phyloP scores from a whole-genome alignment of 2,329 filamentous ascomycete species.

The Alternaria sp. region DNA sequence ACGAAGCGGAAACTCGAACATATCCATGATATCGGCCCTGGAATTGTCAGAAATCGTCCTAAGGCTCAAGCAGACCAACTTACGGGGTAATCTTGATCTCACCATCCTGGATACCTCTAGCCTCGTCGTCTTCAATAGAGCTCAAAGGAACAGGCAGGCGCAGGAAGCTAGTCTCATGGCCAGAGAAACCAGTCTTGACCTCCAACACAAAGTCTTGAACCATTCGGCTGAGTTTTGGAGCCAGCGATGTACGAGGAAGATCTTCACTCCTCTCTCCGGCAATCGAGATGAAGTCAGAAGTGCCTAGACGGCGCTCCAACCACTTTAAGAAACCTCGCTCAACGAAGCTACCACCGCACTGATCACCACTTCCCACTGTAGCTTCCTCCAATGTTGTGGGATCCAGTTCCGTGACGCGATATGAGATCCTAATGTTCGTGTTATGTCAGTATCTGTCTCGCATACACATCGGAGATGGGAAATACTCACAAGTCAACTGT shows the following conservation, averaged over 20 bases:
- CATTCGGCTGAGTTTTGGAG: conserved; percentile 23
- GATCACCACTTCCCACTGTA: conserved; percentile 33
- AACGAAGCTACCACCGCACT: conserved; percentile 43
- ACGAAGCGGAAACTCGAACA: conserved; percentile 29
- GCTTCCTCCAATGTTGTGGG: conserved; percentile 34
- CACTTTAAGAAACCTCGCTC: conserved; percentile 35
- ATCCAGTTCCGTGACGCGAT: conserved; percentile 19
- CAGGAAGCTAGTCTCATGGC: conserved; percentile 27
- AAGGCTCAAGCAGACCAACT: conserved; percentile 1
- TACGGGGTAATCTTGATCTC: conserved; percentile 36
- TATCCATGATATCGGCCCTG: conserved; percentile 29
- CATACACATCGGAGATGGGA: neutral
- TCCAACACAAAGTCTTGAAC: conserved; percentile 34
- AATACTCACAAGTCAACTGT: conserved; percentile 35
- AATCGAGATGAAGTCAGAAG: conserved; percentile 29
- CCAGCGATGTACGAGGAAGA: conserved; percentile 23
- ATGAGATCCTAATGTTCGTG: conserved; percentile 26
- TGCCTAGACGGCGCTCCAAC: conserved; percentile 36
- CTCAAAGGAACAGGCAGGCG: conserved; percentile 30
- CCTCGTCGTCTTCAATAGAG: conserved; percentile 27
- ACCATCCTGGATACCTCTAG: conserved; percentile 32
- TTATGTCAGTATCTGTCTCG: neutral
- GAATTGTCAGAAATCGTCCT: too few relatives aligned
- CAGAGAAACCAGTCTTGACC: conserved; percentile 35
- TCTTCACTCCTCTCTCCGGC: conserved; percentile 24